Evolutionary conservation across 1,284 basidiomycete genomes (phyloP), one percentile per base, ranked within the genome.

Genomic region (Caloboletus firmus): DNA sequence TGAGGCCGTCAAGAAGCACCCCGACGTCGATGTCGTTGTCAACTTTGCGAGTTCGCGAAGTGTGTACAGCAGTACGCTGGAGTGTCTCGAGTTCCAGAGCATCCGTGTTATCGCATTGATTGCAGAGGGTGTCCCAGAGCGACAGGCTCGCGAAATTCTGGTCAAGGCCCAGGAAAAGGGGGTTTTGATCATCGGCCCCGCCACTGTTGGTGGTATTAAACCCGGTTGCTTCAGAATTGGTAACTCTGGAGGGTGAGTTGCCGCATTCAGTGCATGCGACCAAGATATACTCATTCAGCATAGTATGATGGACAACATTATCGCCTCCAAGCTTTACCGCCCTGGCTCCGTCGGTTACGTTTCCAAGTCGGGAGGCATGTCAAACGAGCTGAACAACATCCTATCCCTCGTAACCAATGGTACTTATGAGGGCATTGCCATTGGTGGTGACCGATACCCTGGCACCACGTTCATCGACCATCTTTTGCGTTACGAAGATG

Each of bases 291-390:
- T 65, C n/a, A 63, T 37, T 49, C 22, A 49, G 0, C 9, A 8
- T 62, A 87, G 91, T 72, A 98, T 98, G 96, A 98, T 98, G 95
- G 97, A 99, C 82, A 99, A 98, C 82, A 96, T 98, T 78, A 95
- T 98, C 67, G 79, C 95, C 15, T 98, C 95, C 62, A 99, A 98
- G 83, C 91, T 99, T 61, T 99, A 98, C 86, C 93, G 95, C 68
- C 79, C 95, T 44, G 97, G 96, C 58, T 95, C 95, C 22, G 93
- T 99, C 66, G 96, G 94, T 70, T 98, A 98, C 77, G 96, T 99
- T 72, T 98, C 94, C 76, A 99, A 99, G 81, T 98, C 96, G 13
- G 96, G 96, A 64, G 96, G 97, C 74, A 99, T 99, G 97, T 99
- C 96, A 65, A 99, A 99, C 81, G 97, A 99, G 78, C 82, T 99